A percentile compares a stretch with the other conserved stretches of the same genome.
Conservation (phyloP, 2,329 filamentous ascomycete species). For the Trematosphaeria pertusa region DNA sequence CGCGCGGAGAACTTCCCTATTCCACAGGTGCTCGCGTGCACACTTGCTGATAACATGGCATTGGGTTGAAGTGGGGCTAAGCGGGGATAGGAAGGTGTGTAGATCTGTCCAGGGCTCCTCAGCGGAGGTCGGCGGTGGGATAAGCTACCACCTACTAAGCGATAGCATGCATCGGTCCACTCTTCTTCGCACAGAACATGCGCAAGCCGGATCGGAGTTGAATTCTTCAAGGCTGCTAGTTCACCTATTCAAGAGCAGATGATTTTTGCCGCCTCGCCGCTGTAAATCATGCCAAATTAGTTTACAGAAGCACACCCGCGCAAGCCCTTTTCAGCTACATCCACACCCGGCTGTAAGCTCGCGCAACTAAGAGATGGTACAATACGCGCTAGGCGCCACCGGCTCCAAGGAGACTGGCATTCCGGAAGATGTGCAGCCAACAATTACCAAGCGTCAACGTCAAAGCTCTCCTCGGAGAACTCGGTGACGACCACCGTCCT, state of each 20-base stretch:
- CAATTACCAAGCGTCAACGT: constrained; percentile 83
- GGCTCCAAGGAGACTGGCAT: neutral
- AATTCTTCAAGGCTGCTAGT: no score
- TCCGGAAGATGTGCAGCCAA: no score
- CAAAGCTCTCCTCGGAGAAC: constrained; percentile 98
- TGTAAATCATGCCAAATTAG: constrained; percentile 14
- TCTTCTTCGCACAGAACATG: no score
- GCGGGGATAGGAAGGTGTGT: constrained; percentile 12
- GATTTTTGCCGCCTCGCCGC: neutral
- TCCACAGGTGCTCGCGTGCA: no score
- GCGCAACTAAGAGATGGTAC: neutral
- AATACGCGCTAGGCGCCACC: neutral
- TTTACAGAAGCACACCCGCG: constrained; percentile 9
- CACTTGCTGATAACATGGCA: no score
- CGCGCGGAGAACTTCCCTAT: no score
- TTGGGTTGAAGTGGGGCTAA: constrained; percentile 4
- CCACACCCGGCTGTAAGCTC: neutral
- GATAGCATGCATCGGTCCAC: no score
- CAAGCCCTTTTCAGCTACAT: neutral
- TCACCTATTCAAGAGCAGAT: no score
- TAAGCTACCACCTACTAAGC: no score
- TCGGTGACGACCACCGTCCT: constrained; percentile 96
- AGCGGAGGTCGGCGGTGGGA: no score
- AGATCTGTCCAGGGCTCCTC: no score
- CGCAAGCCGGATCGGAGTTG: no score